A percentile compares a stretch with the other conserved stretches of the same genome.
These are phyloP conservation scores for Ogataea trehaloabstinens DNA, from an alignment of 805 yeast species.

Conservation along the genomic window DNA sequence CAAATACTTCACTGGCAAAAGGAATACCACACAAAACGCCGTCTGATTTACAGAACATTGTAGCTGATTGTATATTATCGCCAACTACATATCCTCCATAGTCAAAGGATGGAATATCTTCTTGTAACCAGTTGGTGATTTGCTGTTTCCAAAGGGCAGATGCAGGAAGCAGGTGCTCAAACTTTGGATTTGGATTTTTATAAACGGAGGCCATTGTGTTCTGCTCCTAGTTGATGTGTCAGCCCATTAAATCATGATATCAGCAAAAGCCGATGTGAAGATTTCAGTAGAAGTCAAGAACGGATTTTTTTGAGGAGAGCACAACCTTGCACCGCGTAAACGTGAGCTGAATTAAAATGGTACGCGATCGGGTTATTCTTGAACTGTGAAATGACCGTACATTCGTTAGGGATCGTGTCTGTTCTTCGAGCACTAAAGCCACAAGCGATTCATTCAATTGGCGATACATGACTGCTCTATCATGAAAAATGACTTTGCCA, in stretches of 20 bases:
- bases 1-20: slow-evolving; percentile 80
- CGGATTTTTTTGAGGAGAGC: too few species aligned
- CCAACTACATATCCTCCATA: slow-evolving; percentile 97
- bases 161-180: slow-evolving; percentile 61
- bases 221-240: neutral
- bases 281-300: too few species aligned
- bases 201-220: slow-evolving; percentile 9
- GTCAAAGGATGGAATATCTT: slow-evolving; percentile 92
- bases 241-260: neutral
- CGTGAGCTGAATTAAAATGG: too few species aligned
- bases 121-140: slow-evolving; percentile 72
- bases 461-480: too few species aligned
- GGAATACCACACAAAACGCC: slow-evolving; percentile 87
- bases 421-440: too few species aligned
- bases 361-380: too few species aligned
- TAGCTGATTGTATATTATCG: slow-evolving; percentile 62
- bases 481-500: too few species aligned
- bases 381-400: too few species aligned
- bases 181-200: slow-evolving; percentile 33
- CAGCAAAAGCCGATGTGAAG: too few species aligned
- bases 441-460: too few species aligned
- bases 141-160: slow-evolving; percentile 81
- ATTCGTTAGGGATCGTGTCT: too few species aligned
- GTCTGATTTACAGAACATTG: slow-evolving; percentile 73
- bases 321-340: too few species aligned